Conservation (phyloP, 2,329 filamentous ascomycete species). For the Aspergillus felis region DNA sequence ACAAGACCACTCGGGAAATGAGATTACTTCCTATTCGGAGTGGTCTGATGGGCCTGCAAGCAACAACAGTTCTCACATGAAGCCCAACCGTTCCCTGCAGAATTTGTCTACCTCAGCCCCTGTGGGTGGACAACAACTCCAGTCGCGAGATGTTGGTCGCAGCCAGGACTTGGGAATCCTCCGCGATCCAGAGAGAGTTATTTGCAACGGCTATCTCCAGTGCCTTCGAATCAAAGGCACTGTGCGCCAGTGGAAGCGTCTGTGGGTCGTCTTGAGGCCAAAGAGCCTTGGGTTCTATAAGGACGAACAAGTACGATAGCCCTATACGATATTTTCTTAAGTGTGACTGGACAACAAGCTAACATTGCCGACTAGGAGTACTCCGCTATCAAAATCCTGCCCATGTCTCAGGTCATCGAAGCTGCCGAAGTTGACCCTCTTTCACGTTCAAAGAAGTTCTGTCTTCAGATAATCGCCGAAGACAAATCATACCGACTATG, state of each 20-base stretch:
- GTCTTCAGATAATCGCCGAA: slow-evolving; percentile 89
- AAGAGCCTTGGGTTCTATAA: slow-evolving; percentile 88
- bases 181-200: slow-evolving; percentile 78
- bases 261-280: slow-evolving; percentile 87
- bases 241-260: slow-evolving; percentile 88
- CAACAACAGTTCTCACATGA: slow-evolving; percentile 21
- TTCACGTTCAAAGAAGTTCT: slow-evolving; percentile 77
- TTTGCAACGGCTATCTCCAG: slow-evolving; percentile 89
- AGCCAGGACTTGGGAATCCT: slow-evolving; percentile 51
- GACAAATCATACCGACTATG: slow-evolving; percentile 80
- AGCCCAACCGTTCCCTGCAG: slow-evolving; percentile 27
- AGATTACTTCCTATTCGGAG: slow-evolving; percentile 77
- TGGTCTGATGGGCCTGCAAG: slow-evolving; percentile 62
- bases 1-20: slow-evolving; percentile 60
- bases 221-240: slow-evolving; percentile 75
- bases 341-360: not conserved
- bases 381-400: slow-evolving; percentile 75
- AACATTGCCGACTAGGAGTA: slow-evolving; percentile 61
- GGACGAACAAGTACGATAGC: slow-evolving; percentile 56
- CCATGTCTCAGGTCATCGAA: slow-evolving; percentile 74
- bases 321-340: not conserved
- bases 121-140: slow-evolving; percentile 28
- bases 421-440: slow-evolving; percentile 89
- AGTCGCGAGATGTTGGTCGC: slow-evolving; percentile 58
- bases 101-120: slow-evolving; percentile 26